Conservation (phyloP, 1,284 basidiomycete species). For the Schizophyllum commune region DNA sequence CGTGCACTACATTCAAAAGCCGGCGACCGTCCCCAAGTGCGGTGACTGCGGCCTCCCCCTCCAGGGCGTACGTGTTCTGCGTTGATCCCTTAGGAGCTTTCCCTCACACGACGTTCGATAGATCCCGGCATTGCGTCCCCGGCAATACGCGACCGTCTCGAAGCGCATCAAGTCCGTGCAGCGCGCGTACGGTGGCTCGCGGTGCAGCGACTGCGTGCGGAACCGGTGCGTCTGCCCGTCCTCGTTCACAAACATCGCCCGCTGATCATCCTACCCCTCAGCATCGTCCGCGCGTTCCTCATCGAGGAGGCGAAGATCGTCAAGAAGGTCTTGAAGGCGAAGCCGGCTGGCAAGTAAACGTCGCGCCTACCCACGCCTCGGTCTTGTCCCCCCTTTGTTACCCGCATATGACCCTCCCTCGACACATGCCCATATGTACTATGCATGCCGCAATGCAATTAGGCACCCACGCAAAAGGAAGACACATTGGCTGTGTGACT, state of each 20-base stretch:
- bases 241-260: background rate
- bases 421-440: too few relatives aligned
- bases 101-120: conserved; percentile 23
- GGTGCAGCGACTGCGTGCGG: conserved; percentile 90
- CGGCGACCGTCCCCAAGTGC: conserved; percentile 86
- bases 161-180: conserved; percentile 94
- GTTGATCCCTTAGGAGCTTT: background rate
- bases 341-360: conserved; percentile 36
- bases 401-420: too few relatives aligned
- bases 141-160: conserved; percentile 88
- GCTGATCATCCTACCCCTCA: conserved; percentile 22
- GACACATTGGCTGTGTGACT: too few relatives aligned
- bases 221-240: conserved; percentile 59
- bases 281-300: conserved; percentile 97
- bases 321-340: conserved; percentile 97
- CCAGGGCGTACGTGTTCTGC: conserved; percentile 69
- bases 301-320: conserved; percentile 99
- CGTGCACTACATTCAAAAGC: conserved; percentile 89
- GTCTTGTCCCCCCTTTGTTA: too few relatives aligned
- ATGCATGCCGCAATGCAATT: too few relatives aligned
- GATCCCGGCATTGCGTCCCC: conserved; percentile 90
- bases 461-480: too few relatives aligned
- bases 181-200: conserved; percentile 92
- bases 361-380: background rate
- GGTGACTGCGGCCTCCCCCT: conserved; percentile 93